Evolutionary conservation across 148 eudicot species (phyloP), one percentile per base, ranked within the genome.

Genomic region (Agrostemma githago): DNA sequence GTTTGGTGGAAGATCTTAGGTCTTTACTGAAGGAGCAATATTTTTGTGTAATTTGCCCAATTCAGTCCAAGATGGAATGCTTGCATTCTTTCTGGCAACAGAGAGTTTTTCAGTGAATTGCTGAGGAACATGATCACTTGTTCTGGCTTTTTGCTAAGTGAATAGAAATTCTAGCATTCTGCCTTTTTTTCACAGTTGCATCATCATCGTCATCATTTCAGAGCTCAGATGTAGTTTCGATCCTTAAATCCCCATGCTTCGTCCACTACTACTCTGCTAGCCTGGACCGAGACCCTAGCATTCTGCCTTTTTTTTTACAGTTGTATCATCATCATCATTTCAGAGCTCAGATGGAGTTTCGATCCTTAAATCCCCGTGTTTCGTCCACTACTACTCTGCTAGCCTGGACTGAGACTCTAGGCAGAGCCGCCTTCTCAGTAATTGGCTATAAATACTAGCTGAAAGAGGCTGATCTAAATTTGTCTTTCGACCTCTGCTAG

Each of bases 1-100:
- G 74, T 88, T 77, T 93, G 98, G 97, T 93, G 97, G 98, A 93
- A 93, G 84, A 86, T 88, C 64, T 80, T 93, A 84, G 97, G 98
- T 42, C 85, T 94, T 16, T 94, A 88, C 77, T 94, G 83, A 89
- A 48, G 76, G 4, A 5, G 26, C 62, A 43, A 11, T 10, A 15
- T 65, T 60, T 20, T 41, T 41, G 71, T 74, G 70, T 64, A 70
- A 62, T 26, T 26, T 72, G 11, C 74, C 74, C 62, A 53, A 51
- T 57, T 21, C 41, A 61, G 58, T 46, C 70, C 70, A 11, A n/a
- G 75, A 64, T 63, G 72, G 40, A 54, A 40, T 70, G 20, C 44
- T 61, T 67, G 65, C 73, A 68, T 79, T 69, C 72, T 74, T 74
- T 61, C 57, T 67, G 74, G 53, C 67, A 5, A 26, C 34, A 26